A percentile compares a stretch with the other conserved stretches of the same genome.
Conservation (phyloP, 1,284 basidiomycete genomes). For the Irpex rosettiformis region DNA sequence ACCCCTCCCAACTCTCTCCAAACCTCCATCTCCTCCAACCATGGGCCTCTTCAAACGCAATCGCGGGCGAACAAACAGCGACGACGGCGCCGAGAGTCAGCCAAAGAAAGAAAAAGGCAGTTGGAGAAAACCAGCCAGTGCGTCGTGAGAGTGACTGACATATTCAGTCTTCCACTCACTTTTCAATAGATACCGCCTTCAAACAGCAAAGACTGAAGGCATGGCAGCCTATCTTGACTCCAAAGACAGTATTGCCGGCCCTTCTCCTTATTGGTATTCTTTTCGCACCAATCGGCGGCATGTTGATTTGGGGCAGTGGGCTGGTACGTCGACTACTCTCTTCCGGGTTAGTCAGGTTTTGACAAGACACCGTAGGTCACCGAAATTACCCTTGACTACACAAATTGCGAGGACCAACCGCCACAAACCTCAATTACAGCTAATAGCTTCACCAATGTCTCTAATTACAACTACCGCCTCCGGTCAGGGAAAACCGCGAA, state of each 20-base stretch:
- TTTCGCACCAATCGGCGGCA: slow-evolving; percentile 94
- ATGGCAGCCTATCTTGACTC: slow-evolving; percentile 99
- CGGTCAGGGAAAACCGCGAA: slow-evolving; percentile 53
- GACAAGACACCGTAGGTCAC: slow-evolving; percentile 56
- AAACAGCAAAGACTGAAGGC: slow-evolving; percentile 99
- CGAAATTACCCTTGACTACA: slow-evolving; percentile 96
- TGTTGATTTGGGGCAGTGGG: slow-evolving; percentile 87
- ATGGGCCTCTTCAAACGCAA: slow-evolving; percentile 40
- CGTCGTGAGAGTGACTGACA: slow-evolving; percentile 30
- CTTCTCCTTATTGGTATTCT: slow-evolving; percentile 93
- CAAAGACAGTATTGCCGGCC: slow-evolving; percentile 94
- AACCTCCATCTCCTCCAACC: slow-evolving; percentile 13
- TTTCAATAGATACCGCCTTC: slow-evolving; percentile 84
- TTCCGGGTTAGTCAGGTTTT: background rate
- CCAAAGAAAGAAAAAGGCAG: slow-evolving; percentile 82
- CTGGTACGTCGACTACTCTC: slow-evolving; percentile 39
- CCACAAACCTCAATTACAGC: slow-evolving; percentile 34
- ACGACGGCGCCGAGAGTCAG: slow-evolving; percentile 24
- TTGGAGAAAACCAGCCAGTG: slow-evolving; percentile 87
- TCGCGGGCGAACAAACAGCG: slow-evolving; percentile 18
- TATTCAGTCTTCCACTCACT: background rate
- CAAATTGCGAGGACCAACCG: slow-evolving; percentile 76
- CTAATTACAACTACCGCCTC: slow-evolving; percentile 67
- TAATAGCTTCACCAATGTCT: slow-evolving; percentile 47
- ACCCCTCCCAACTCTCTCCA: slow-evolving; percentile 8